These are phyloP conservation scores for Aureobasidium sp. DNA, from an alignment of 2,329 filamentous ascomycete genomes.

Conservation along the genomic window DNA sequence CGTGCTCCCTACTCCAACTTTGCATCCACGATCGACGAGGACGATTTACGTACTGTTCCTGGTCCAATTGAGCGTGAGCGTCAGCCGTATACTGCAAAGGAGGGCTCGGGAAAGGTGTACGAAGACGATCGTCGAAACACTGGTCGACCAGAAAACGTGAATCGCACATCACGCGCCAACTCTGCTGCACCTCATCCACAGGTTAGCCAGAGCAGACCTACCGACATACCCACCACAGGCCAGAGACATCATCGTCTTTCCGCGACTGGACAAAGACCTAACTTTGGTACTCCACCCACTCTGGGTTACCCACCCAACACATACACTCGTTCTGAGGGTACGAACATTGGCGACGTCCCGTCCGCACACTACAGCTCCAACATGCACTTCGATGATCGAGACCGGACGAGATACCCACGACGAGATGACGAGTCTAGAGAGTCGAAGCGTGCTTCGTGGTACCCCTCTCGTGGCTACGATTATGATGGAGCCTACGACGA, in stretches of 20 bases:
- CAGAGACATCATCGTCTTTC: constrained; percentile 14
- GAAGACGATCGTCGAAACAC: constrained; percentile 28
- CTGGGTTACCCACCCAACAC: constrained; percentile 12
- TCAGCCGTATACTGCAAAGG: constrained; percentile 53
- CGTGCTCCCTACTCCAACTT: constrained; percentile 32
- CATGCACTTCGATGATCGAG: constrained; percentile 12
- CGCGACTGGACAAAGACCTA: not conserved
- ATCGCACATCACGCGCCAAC: constrained; percentile 12
- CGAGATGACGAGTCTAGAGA: not conserved
- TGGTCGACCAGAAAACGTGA: constrained; percentile 4
- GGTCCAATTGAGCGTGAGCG: constrained; percentile 55
- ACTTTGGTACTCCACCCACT: not conserved
- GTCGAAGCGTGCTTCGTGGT: not conserved
- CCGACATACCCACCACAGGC: constrained; percentile 7
- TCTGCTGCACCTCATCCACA: constrained; percentile 11
- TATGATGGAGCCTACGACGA: constrained; percentile 4
- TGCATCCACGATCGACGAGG: constrained; percentile 25
- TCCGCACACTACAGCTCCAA: constrained; percentile 15
- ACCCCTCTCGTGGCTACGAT: not conserved
- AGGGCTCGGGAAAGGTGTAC: constrained; percentile 51
- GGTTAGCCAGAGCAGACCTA: constrained; percentile 9
- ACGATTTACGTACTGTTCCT: constrained; percentile 31
- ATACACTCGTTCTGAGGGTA: constrained; percentile 15
- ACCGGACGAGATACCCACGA: constrained; percentile 4
- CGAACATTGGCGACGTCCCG: constrained; percentile 15